Conservation (phyloP, 257 asterid genomes). For the Euphrasia confusa region DNA sequence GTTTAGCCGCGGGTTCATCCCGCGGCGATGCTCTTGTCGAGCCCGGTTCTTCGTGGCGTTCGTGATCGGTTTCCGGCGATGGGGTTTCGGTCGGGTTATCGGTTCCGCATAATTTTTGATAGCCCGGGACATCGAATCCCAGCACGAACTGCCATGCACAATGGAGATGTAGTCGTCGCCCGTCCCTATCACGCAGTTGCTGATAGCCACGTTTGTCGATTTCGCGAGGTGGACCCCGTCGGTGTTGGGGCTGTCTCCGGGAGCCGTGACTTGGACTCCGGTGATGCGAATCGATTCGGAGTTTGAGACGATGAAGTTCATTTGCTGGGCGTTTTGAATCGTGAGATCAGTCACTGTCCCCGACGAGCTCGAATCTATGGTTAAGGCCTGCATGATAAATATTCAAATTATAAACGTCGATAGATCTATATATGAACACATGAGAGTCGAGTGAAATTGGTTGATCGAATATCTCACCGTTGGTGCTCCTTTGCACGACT, state of each 20-base stretch:
- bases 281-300: slow-evolving; percentile 50
- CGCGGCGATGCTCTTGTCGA: no score
- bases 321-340: slow-evolving; percentile 72
- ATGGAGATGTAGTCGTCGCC: slow-evolving; percentile 95
- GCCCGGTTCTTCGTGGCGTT: no score
- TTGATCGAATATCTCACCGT: slow-evolving; percentile 72
- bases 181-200: slow-evolving; percentile 88
- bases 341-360: slow-evolving; percentile 59
- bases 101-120: no score
- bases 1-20: no score
- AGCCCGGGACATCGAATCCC: no score
- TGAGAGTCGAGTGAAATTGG: not conserved
- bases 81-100: no score
- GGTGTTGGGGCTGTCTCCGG: slow-evolving; percentile 89
- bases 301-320: slow-evolving; percentile 69
- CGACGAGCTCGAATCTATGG: slow-evolving; percentile 61
- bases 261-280: slow-evolving; percentile 61
- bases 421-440: no score
- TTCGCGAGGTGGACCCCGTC: slow-evolving; percentile 88
- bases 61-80: no score
- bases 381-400: slow-evolving; percentile 47
- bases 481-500: slow-evolving; percentile 94
- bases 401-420: not conserved
- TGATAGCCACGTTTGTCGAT: slow-evolving; percentile 74
- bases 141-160: slow-evolving; percentile 73